Evolutionary conservation across 1,284 basidiomycete species (phyloP).

Genomic region (Polyporus tsugae): DNA sequence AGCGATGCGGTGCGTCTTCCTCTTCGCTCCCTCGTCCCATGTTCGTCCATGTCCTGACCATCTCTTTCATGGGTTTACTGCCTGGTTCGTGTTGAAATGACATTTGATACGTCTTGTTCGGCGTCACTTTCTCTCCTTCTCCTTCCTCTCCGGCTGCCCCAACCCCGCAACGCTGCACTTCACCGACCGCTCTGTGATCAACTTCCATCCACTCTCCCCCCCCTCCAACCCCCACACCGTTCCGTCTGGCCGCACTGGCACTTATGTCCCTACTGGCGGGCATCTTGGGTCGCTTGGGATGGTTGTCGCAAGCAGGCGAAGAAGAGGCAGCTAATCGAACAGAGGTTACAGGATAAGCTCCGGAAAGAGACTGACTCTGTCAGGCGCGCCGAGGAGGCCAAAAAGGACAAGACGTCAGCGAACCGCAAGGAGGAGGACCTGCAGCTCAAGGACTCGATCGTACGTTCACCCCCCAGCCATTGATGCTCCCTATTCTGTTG

Average conservation of each 20-base stretch:
- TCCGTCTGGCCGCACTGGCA: neutral
- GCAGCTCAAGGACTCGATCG: constrained; percentile 80
- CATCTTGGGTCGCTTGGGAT: neutral
- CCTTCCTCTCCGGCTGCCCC: neutral
- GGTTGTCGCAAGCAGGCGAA: constrained; percentile 60
- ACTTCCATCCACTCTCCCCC: neutral
- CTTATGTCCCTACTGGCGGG: neutral
- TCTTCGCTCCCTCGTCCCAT: neutral
- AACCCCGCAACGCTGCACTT: neutral
- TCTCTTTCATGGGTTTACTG: constrained; percentile 6
- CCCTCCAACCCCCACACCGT: neutral
- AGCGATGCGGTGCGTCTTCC: constrained; percentile 73
- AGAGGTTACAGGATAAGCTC: constrained; percentile 81
- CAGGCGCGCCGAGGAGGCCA: constrained; percentile 81
- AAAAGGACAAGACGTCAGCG: constrained; percentile 77
- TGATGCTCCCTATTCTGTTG: neutral
- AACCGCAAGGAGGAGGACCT: constrained; percentile 83
- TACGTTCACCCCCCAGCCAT: constrained; percentile 46
- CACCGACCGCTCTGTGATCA: neutral
- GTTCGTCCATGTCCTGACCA: constrained; percentile 8
- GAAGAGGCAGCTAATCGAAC: constrained; percentile 80
- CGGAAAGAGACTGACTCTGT: constrained; percentile 84
- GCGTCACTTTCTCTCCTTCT: neutral
- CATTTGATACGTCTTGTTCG: neutral
- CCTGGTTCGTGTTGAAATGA: constrained; percentile 13